These are phyloP conservation scores for Tanacetum coccineum DNA, from an alignment of 129 eudicot species.

Conservation along the genomic window DNA sequence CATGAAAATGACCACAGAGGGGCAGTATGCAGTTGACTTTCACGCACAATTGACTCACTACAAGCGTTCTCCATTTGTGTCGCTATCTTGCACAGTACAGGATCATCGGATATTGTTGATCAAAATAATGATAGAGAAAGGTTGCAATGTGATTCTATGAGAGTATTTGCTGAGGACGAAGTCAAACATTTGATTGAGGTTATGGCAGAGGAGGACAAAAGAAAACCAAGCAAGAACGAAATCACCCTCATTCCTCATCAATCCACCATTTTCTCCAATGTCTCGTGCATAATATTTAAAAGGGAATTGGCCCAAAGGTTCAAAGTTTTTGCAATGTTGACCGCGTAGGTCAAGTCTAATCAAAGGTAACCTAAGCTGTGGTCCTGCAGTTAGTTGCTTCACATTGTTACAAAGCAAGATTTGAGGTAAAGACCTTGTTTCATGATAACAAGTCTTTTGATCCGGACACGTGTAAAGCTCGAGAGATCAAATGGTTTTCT, in stretches of 20 bases:
- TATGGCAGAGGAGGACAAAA: constrained; percentile 58
- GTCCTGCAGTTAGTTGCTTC: background rate
- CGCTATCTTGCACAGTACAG: constrained; percentile 69
- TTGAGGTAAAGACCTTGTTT: background rate
- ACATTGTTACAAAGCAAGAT: background rate
- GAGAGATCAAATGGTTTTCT: constrained; percentile 5
- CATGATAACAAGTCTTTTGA: too few species aligned
- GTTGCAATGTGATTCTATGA: constrained; percentile 59
- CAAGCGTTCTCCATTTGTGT: constrained; percentile 84
- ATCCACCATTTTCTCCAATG: constrained; percentile 94
- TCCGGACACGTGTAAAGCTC: too few species aligned
- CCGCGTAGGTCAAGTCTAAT: background rate
- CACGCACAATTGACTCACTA: constrained; percentile 73
- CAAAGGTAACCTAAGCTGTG: background rate
- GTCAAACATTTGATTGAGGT: constrained; percentile 57
- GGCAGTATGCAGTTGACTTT: constrained; percentile 67
- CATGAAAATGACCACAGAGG: constrained; percentile 46
- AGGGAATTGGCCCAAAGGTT: constrained; percentile 8
- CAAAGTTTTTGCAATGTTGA: constrained; percentile 8
- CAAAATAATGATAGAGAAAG: constrained; percentile 44
- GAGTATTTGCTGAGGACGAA: constrained; percentile 66
- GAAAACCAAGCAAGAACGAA: constrained; percentile 41
- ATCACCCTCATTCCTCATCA: constrained; percentile 59
- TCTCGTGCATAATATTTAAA: constrained; percentile 45
- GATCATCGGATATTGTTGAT: constrained; percentile 40